phyloP scores from a whole-genome alignment of 768 basidiomycete genomes.

The Cystobasidium onofrii region DNA sequence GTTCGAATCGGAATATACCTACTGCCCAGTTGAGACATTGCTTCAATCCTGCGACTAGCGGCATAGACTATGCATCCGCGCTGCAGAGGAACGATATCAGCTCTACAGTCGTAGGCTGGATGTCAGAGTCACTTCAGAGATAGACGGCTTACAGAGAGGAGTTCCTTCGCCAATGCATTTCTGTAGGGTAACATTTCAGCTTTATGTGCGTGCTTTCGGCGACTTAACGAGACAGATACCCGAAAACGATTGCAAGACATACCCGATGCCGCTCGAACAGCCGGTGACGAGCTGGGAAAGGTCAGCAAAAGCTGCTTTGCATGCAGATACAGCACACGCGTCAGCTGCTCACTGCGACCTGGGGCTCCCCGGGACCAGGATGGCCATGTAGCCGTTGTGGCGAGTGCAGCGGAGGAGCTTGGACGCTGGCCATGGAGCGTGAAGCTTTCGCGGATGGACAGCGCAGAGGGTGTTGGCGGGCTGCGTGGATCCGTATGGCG shows the following conservation, averaged over 20 bases:
- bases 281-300: constrained; percentile 16
- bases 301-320: background rate
- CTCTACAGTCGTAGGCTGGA: background rate
- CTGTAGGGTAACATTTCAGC: background rate
- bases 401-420: background rate
- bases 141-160: background rate
- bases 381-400: background rate
- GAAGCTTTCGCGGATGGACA: no score
- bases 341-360: background rate
- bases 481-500: no score
- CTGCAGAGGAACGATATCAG: background rate
- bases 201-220: background rate
- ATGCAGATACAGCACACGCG: no score
- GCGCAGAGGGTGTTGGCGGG: no score
- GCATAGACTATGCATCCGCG: constrained; percentile 17
- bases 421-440: background rate
- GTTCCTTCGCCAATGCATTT: background rate
- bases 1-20: no score
- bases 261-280: constrained; percentile 10
- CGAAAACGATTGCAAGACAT: background rate
- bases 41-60: background rate
- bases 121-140: background rate
- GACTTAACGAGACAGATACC: background rate
- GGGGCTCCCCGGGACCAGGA: background rate
- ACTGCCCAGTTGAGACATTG: constrained; percentile 5